Conservation (phyloP, 2,329 filamentous ascomycete genomes). For the Xylariaceae sp. region DNA sequence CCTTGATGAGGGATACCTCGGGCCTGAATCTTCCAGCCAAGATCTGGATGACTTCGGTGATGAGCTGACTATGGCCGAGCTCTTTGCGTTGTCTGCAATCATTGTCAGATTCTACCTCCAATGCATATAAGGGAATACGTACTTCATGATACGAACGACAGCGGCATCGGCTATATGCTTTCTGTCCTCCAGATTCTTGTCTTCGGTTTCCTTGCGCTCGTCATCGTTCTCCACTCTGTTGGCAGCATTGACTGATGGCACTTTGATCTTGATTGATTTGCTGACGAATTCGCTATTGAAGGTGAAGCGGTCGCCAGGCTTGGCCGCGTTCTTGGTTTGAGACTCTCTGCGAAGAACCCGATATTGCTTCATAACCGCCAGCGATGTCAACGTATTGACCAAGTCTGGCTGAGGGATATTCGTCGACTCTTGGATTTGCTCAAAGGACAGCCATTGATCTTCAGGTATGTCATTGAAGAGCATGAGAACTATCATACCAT, state of each 20-base stretch:
- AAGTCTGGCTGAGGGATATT: constrained; percentile 74
- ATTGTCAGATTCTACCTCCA: neutral
- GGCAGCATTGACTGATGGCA: constrained; percentile 73
- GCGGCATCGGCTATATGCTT: constrained; percentile 71
- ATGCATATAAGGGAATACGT: constrained; percentile 26
- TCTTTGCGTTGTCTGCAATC: constrained; percentile 64
- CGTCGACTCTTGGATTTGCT: constrained; percentile 79
- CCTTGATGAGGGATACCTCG: constrained; percentile 74
- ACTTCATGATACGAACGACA: constrained; percentile 84
- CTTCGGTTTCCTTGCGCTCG: constrained; percentile 66
- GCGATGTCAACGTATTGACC: constrained; percentile 70
- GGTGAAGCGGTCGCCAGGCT: constrained; percentile 69
- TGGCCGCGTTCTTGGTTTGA: constrained; percentile 66
- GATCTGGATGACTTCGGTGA: constrained; percentile 69
- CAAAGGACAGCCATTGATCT: constrained; percentile 50
- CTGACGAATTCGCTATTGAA: constrained; percentile 81
- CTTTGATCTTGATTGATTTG: constrained; percentile 83
- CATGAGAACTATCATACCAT: constrained; percentile 83
- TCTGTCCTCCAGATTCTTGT: constrained; percentile 69
- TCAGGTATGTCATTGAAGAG: constrained; percentile 77
- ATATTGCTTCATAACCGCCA: constrained; percentile 75
- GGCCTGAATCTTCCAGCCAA: constrained; percentile 68
- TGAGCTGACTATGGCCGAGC: constrained; percentile 63
- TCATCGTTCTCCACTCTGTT: constrained; percentile 79
- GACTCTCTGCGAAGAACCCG: constrained; percentile 78